Base-by-base conservation (phyloP, 2,329 filamentous ascomycete species). In the Blastomyces parvus region DNA sequence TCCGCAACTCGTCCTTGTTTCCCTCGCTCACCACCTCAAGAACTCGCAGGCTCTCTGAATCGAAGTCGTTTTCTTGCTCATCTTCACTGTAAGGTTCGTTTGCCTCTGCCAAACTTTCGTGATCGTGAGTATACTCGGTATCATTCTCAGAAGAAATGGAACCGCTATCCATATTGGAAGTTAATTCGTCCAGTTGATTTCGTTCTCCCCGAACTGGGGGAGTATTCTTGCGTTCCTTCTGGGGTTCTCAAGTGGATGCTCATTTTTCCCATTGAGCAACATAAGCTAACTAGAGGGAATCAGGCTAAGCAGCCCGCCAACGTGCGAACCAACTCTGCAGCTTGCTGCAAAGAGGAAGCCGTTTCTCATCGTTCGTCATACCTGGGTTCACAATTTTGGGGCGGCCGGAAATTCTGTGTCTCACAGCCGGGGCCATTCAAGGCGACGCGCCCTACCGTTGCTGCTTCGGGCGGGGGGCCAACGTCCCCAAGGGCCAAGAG, bases 11-110 rank as follows among this genome's bases (percentile, higher is more conserved):
- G 27, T 55, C 40, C n/a, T 44, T 48, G 14, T 62, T 25, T 17
- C 53, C 38, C 33, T 44, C 42, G 14, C 36, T 27, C 38, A 56
- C 60, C 7, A 38, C 60, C 27, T 53, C 27, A 55, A 62, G 48
- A 38, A 62, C n/a, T 22, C 60, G 48, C 36, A 53, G 36, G 17
- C 48, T 55, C 22, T 62, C 33, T 17, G 22, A 46, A 46, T 59
- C 57, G 22, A 59, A 59, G 6, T 59, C 22, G 6, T 25, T 17
- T 44, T 27, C 25, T 3, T n/a, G 22, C 13, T 48, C 57, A 22
- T 59, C 40, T 27, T 59, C 22, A 7, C 17, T 27, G 7, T 3
- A 2, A 17, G 57, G 22, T 19, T 59, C 40, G 40, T n/a, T 27
- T n/a, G 42, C 27, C 11, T 14, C 25, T 46, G 17, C 14, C 4